These are phyloP conservation scores for Trichosanthes truncata DNA, from an alignment of 306 rosid species.

Conservation along the genomic window DNA sequence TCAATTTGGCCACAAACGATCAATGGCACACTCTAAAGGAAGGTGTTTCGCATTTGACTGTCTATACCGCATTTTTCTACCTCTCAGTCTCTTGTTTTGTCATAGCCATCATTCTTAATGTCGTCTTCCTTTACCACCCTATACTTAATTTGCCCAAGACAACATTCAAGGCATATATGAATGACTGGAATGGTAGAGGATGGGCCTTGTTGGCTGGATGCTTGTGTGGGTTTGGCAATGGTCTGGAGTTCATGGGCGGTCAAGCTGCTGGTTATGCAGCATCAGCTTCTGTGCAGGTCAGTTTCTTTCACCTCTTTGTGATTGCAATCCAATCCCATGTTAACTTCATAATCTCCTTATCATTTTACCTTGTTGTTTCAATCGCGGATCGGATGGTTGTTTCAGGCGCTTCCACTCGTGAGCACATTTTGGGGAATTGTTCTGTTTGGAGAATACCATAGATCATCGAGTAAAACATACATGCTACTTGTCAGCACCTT, in stretches of 20 bases:
- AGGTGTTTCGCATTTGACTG: constrained; percentile 81
- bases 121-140: constrained; percentile 68
- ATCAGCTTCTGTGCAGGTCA: constrained; percentile 95
- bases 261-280: constrained; percentile 99
- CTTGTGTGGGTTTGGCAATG: constrained; percentile 90
- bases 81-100: constrained; percentile 77
- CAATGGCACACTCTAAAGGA: constrained; percentile 66
- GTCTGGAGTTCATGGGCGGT: constrained; percentile 96
- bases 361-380: neutral
- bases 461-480: constrained; percentile 68
- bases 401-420: constrained; percentile 90
- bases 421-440: constrained; percentile 84
- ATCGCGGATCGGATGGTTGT: constrained; percentile 12
- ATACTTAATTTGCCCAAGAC: constrained; percentile 60
- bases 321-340: neutral
- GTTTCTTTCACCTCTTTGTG: constrained; percentile 8
- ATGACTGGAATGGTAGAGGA: constrained; percentile 80
- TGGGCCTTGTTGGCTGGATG: constrained; percentile 93
- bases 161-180: constrained; percentile 55
- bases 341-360: neutral
- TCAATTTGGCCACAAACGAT: constrained; percentile 90
- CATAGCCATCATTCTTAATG: constrained; percentile 56
- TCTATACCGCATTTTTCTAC: constrained; percentile 84
- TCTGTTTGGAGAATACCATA: constrained; percentile 72
- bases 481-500: constrained; percentile 46